phyloP scores from a whole-genome alignment of 805 yeast genomes.

The Cephaloascus albidus region DNA sequence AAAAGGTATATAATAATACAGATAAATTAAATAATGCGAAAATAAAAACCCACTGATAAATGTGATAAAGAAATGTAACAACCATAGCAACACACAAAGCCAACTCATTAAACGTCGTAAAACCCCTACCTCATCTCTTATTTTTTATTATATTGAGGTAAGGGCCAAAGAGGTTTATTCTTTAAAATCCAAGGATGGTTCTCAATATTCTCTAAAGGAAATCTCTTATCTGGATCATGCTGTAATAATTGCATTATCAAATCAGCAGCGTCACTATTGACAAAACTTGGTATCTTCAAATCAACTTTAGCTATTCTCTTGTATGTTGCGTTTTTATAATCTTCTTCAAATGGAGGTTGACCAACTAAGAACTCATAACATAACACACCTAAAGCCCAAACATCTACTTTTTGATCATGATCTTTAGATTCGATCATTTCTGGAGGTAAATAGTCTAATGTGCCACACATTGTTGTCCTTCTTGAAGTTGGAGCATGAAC shows the following conservation, averaged over 20 bases:
- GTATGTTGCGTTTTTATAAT: conserved; percentile 68
- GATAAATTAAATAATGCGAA: too few relatives aligned
- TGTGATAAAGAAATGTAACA: too few relatives aligned
- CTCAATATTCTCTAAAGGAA: conserved; percentile 49
- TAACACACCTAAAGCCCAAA: conserved; percentile 88
- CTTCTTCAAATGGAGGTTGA: conserved; percentile 86
- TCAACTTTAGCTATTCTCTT: conserved; percentile 74
- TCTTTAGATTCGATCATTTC: conserved; percentile 84
- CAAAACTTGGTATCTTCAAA: conserved; percentile 58
- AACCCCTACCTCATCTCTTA: too few relatives aligned
- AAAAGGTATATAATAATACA: too few relatives aligned
- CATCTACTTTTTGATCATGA: conserved; percentile 73
- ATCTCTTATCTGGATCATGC: conserved; percentile 61
- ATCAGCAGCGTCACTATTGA: conserved; percentile 70
- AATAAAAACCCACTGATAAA: too few relatives aligned
- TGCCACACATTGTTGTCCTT: conserved; percentile 86
- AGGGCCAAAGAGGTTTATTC: conserved; percentile 54
- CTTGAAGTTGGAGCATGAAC: conserved; percentile 52
- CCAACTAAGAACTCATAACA: conserved; percentile 85
- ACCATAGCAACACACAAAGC: too few relatives aligned
- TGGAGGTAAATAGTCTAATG: conserved; percentile 90
- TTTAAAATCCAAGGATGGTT: conserved; percentile 79
- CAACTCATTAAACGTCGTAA: too few relatives aligned
- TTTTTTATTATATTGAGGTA: not conserved
- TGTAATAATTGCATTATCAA: conserved; percentile 55